Base-by-base conservation (phyloP, 805 yeast genomes). In the Candida adriatica region DNA sequence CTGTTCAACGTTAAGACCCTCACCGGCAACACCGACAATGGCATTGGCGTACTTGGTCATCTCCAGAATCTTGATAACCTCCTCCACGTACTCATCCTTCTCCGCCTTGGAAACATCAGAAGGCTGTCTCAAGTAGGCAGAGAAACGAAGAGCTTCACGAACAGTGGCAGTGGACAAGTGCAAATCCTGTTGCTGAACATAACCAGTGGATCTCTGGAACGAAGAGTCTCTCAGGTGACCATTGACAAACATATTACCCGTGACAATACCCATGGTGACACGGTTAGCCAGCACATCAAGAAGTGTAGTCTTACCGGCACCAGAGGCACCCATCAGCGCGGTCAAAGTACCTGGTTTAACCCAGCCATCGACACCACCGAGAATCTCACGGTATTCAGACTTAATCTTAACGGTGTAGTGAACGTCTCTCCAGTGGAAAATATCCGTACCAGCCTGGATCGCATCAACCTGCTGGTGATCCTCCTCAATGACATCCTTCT, bases 301-400 rank as follows among this genome's bases (percentile, higher is more conserved):
- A 37, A 79, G 61, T 6, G 87, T 79, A 13, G 88, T 80, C 51
- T 79, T 79, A 66, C 88, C 88, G 38, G 88, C 87, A 61, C 87
- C 87, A 24, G 86, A 75, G 13, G 79, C 77, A 45, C 86, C 84
- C 81, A 75, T 75, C 31, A 76, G 57, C 5, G 92, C 92, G 31
- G 90, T 82, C 50, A 82, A 60, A 28, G 86, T 79, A 42, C 88
- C 88, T 8, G 88, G 88, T 50, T 79, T 78, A 26, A 81, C 87
- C 82, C 84, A 81, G 30, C 90, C 92, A 51, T 79, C 84, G 35
- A 82, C 83, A 39, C 71, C 68, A 39, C 66, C 63, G 49, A 81
- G 58, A 39, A 81, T 70, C 38, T 76, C 65, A 49, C 86, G 65
- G 18, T 73, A 64, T 39, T 72, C 83, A 24, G 56, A 56, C 48